Evolutionary conservation across 2,329 filamentous ascomycete genomes (phyloP).

Genomic region (Fusarium sp.): DNA sequence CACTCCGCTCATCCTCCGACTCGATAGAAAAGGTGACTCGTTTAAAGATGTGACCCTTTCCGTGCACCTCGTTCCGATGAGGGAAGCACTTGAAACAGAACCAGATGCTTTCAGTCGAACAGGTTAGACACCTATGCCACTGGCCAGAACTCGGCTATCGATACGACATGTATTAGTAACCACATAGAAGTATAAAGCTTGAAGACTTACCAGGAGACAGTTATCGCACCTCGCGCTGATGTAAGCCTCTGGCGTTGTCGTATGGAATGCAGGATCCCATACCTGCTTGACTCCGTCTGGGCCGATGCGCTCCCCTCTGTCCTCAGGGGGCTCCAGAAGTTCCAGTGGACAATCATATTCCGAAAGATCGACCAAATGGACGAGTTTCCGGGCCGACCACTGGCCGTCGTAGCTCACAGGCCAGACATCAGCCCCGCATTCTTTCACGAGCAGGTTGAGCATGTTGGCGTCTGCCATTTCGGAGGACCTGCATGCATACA

Average conservation of each 20-base stretch:
- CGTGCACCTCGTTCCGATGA: neutral
- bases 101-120: neutral
- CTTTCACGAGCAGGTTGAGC: neutral
- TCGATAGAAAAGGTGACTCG: neutral
- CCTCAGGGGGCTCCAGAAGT: neutral
- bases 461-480: accelerated
- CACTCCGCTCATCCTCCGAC: neutral
- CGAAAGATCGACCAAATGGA: neutral
- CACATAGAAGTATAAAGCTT: neutral
- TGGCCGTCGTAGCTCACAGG: neutral
- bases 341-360: neutral
- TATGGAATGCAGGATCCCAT: neutral
- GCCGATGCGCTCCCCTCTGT: neutral
- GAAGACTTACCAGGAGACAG: neutral
- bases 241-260: neutral
- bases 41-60: neutral
- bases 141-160: neutral
- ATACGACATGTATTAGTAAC: neutral
- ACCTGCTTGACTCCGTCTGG: neutral
- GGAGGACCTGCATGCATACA: conserved; percentile 1
- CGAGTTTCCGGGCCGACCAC: conserved; percentile 1
- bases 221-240: neutral
- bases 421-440: neutral
- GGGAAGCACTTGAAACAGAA: neutral
- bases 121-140: neutral